phyloP scores from a whole-genome alignment of 164 flowering plant species.

The Cinnamomum chago region DNA sequence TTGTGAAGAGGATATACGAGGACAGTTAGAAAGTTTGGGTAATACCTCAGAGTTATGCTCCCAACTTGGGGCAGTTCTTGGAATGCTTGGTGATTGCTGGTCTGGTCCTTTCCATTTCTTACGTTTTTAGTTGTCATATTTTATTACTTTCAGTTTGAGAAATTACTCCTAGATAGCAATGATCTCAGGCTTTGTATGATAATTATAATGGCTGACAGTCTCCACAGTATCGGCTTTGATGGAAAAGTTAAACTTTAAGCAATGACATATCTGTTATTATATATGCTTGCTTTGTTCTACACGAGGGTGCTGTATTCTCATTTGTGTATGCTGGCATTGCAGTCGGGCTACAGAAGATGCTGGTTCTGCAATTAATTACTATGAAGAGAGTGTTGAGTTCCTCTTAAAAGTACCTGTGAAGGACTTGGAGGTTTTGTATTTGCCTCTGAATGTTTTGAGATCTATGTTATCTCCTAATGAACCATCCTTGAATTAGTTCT shows the following conservation, averaged over 20 bases:
- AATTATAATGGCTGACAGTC: too few species aligned
- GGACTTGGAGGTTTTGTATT: conserved; percentile 63
- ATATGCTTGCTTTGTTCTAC: background rate
- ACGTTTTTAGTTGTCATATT: background rate
- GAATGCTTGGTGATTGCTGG: conserved; percentile 99
- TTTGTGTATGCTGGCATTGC: conserved; percentile 21
- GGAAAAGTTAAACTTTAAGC: background rate
- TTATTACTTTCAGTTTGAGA: background rate
- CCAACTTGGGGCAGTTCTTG: conserved; percentile 95
- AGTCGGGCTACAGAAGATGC: conserved; percentile 85
- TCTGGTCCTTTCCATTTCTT: conserved; percentile 22
- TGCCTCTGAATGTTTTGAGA: conserved; percentile 7
- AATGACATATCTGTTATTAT: background rate
- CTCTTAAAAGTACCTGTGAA: conserved; percentile 59
- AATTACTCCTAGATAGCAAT: background rate
- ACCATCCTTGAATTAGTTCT: background rate
- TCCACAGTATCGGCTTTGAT: background rate
- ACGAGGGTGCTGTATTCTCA: background rate
- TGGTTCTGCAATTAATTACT: conserved; percentile 59
- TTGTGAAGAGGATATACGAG: conserved; percentile 82
- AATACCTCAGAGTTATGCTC: conserved; percentile 80
- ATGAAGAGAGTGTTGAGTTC: conserved; percentile 81
- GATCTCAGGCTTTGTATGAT: background rate
- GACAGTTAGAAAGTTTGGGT: conserved; percentile 60
- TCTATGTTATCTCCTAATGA: background rate